Conservation (phyloP, 192 early-diverging fungal species). For the Podila verticillata region DNA sequence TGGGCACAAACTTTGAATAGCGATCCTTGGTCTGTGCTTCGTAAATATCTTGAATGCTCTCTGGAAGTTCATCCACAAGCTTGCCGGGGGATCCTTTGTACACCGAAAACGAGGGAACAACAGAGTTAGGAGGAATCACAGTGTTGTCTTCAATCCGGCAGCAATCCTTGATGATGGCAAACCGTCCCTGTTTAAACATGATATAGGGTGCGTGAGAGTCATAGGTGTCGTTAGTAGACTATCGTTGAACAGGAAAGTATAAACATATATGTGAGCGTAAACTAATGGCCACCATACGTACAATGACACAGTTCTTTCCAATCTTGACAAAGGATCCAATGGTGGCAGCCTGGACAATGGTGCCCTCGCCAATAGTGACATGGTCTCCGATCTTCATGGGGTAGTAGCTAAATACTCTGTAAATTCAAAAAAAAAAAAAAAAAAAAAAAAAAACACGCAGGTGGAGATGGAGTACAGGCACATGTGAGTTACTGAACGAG, state of each 20-base stretch:
- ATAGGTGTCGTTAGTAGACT: background rate
- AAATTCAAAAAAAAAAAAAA: conserved; percentile 4
- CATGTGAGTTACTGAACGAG: background rate
- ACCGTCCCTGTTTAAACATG: conserved; percentile 71
- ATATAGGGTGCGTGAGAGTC: background rate
- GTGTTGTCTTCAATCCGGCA: conserved; percentile 89
- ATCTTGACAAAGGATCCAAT: conserved; percentile 93
- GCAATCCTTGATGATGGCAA: conserved; percentile 97
- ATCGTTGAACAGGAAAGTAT: too few species aligned
- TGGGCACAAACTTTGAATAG: conserved; percentile 78
- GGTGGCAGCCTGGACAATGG: conserved; percentile 90
- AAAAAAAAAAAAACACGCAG: background rate
- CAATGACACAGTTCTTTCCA: conserved; percentile 94
- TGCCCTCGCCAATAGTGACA: conserved; percentile 86
- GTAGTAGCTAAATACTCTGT: conserved; percentile 92
- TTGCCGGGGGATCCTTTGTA: conserved; percentile 85
- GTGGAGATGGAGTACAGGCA: background rate
- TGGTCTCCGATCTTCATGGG: conserved; percentile 98
- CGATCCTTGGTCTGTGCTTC: conserved; percentile 81
- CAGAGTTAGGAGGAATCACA: conserved; percentile 90
- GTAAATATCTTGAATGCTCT: conserved; percentile 84
- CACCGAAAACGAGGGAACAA: conserved; percentile 93
- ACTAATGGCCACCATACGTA: conserved; percentile 60
- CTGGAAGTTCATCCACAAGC: conserved; percentile 86
- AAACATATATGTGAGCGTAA: too few species aligned